phyloP scores from a whole-genome alignment of 208 protist genomes.

The Trypanosoma theileri region DNA sequence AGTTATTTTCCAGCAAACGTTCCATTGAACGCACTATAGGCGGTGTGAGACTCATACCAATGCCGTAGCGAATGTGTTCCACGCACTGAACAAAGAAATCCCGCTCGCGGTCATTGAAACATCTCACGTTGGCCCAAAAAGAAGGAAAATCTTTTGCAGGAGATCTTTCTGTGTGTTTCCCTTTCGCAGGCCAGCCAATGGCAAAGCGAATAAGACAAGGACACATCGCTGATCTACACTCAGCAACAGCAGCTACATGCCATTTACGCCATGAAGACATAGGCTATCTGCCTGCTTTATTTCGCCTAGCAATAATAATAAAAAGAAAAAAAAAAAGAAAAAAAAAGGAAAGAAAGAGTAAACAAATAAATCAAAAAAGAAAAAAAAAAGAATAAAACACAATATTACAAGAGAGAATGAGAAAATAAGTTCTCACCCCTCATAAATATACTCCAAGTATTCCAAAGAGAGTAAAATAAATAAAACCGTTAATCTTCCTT shows the following conservation, averaged over 20 bases:
- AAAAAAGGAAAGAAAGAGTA: background rate
- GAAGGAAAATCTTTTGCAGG: slow-evolving; percentile 28
- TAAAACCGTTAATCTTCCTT: background rate
- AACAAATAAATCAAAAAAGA: background rate
- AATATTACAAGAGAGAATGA: background rate
- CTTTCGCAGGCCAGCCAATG: slow-evolving; percentile 1
- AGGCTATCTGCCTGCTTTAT: background rate
- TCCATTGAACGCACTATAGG: slow-evolving; percentile 13
- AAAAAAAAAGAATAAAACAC: background rate
- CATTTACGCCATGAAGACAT: slow-evolving; percentile 34
- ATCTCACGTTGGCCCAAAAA: slow-evolving; percentile 28
- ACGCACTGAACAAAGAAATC: slow-evolving; percentile 46
- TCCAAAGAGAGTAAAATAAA: background rate
- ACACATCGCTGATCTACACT: slow-evolving; percentile 11
- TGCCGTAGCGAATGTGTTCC: slow-evolving; percentile 28
- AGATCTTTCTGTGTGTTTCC: background rate
- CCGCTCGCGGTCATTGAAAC: slow-evolving; percentile 20
- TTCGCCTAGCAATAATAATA: background rate
- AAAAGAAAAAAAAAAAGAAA: background rate
- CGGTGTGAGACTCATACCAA: slow-evolving; percentile 18
- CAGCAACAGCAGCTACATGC: slow-evolving; percentile 21
- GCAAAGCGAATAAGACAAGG: slow-evolving; percentile 33
- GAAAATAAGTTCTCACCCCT: background rate
- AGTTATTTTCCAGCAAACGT: slow-evolving; percentile 4
- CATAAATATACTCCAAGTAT: background rate